A percentile compares a stretch with the other conserved stretches of the same genome.
phyloP scores from a whole-genome alignment of 768 basidiomycete species.

The Hygrocybe coccinea region DNA sequence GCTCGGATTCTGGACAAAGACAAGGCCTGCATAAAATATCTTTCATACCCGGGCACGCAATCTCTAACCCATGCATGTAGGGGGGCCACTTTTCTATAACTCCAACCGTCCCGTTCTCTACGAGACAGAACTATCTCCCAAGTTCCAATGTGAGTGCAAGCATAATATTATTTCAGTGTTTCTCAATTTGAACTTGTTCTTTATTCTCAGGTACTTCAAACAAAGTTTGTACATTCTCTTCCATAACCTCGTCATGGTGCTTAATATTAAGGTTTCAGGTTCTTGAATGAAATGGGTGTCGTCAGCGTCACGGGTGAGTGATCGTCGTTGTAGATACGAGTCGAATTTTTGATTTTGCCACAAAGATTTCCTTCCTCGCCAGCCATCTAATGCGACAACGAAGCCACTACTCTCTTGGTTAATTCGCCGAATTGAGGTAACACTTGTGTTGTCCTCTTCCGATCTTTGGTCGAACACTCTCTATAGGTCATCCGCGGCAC shows the following conservation, averaged over 20 bases:
- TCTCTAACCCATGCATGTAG: conserved; percentile 26
- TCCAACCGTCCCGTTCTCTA: conserved; percentile 62
- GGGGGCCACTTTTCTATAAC: conserved; percentile 90
- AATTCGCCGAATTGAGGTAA: conserved; percentile 71
- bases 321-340: background rate
- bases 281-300: conserved; percentile 84
- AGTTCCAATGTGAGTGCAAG: conserved; percentile 70
- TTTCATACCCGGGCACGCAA: background rate
- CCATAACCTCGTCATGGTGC: background rate
- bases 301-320: conserved; percentile 68
- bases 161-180: background rate
- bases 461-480: conserved; percentile 4
- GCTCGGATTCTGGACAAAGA: conserved; percentile 85
- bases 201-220: conserved; percentile 62
- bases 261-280: conserved; percentile 25
- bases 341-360: background rate
- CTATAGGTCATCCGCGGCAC: conserved; percentile 73
- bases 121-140: conserved; percentile 80
- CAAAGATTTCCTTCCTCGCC: conserved; percentile 79
- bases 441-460: conserved; percentile 1
- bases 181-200: conserved; percentile 3
- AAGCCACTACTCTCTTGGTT: conserved; percentile 80
- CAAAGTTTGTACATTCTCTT: conserved; percentile 45
- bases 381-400: conserved; percentile 32
- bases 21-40: conserved; percentile 38